phyloP scores from a whole-genome alignment of 2,329 filamentous ascomycete species.

The Gnomoniopsis smithogilvyi region DNA sequence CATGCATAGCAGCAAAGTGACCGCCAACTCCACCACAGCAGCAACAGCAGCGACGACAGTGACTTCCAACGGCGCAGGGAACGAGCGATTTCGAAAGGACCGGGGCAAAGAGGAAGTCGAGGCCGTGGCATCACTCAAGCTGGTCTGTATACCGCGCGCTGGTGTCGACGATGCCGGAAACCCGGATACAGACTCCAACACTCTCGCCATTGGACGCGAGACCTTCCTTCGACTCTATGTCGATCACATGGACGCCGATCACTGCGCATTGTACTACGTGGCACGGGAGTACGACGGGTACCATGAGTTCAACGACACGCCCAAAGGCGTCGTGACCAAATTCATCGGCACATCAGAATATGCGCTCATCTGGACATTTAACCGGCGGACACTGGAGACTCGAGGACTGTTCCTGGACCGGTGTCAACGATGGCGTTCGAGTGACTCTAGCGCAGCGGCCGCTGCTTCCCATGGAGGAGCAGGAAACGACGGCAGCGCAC shows the following conservation, averaged over 20 bases:
- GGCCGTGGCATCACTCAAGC: slow-evolving; percentile 18
- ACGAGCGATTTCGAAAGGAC: not conserved
- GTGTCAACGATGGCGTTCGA: slow-evolving; percentile 11
- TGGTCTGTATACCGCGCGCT: slow-evolving; percentile 16
- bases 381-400: slow-evolving; percentile 18
- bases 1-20: slow-evolving; percentile 7
- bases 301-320: slow-evolving; percentile 20
- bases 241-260: slow-evolving; percentile 21
- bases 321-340: slow-evolving; percentile 19
- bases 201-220: slow-evolving; percentile 22
- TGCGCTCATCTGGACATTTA: slow-evolving; percentile 25
- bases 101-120: slow-evolving; percentile 7
- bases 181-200: slow-evolving; percentile 1
- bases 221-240: slow-evolving; percentile 22
- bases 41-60: not conserved
- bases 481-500: not conserved
- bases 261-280: slow-evolving; percentile 24
- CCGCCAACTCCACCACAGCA: not conserved
- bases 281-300: slow-evolving; percentile 25
- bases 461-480: not conserved
- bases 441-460: not conserved
- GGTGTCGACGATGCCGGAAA: not conserved
- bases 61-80: not conserved
- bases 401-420: slow-evolving; percentile 22
- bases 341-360: slow-evolving; percentile 24